Evolutionary conservation across 2,329 filamentous ascomycete genomes (phyloP).

Genomic region (Pseudopyrenochaeta lycopersici): DNA sequence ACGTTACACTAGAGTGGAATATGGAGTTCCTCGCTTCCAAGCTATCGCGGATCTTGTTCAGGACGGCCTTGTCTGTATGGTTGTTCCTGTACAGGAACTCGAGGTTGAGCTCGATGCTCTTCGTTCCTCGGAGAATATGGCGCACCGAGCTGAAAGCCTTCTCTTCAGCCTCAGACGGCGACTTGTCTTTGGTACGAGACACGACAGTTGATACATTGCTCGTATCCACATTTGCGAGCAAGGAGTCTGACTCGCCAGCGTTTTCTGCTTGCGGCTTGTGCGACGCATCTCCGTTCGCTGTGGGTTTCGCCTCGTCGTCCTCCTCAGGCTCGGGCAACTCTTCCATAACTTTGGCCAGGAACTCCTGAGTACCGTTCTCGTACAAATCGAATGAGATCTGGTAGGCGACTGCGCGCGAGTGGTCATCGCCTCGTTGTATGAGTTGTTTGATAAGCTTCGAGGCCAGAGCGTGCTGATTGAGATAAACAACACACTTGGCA

Average conservation of each 20-base stretch:
- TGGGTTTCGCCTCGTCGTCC: slow-evolving; percentile 55
- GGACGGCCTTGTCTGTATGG: slow-evolving; percentile 86
- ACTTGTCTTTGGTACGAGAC: slow-evolving; percentile 53
- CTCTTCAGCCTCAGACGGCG: slow-evolving; percentile 59
- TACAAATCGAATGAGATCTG: slow-evolving; percentile 98
- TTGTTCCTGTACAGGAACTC: slow-evolving; percentile 98
- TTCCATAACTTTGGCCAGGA: slow-evolving; percentile 86
- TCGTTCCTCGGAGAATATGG: slow-evolving; percentile 81
- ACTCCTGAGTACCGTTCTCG: slow-evolving; percentile 98
- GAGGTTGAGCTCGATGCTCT: slow-evolving; percentile 92
- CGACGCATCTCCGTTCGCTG: slow-evolving; percentile 51
- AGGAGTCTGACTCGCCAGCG: slow-evolving; percentile 65
- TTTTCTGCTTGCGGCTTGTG: slow-evolving; percentile 52
- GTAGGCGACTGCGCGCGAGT: slow-evolving; percentile 86
- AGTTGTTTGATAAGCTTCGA: slow-evolving; percentile 85
- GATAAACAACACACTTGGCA: slow-evolving; percentile 95
- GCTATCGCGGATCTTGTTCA: slow-evolving; percentile 96
- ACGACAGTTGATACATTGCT: slow-evolving; percentile 61
- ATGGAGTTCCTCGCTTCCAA: slow-evolving; percentile 96
- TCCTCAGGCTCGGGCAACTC: slow-evolving; percentile 69
- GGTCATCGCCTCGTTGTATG: slow-evolving; percentile 79
- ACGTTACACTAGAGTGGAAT: slow-evolving; percentile 96
- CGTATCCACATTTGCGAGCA: slow-evolving; percentile 65
- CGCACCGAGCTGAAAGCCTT: slow-evolving; percentile 66
- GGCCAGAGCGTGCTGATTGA: slow-evolving; percentile 90